Evolutionary conservation across 768 basidiomycete genomes (phyloP), one percentile per base, ranked within the genome.

Genomic region (Austroboletus eburneus): DNA sequence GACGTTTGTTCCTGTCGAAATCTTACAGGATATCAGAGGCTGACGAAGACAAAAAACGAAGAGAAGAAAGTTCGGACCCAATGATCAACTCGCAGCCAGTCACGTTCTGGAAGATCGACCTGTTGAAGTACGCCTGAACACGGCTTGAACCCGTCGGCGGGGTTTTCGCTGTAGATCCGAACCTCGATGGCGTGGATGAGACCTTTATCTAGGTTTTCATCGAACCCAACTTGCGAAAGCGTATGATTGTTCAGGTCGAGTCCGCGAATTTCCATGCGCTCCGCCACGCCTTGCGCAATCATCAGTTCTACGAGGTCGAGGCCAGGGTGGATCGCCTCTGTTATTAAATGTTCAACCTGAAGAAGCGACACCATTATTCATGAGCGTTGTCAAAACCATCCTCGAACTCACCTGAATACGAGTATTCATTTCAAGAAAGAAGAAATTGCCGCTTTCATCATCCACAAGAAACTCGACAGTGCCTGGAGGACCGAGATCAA

Each of bases 381-480:
- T 25, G 5, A 16, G n/a, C 27, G 9, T 12, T n/a, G 39, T 39
- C 13, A 16, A 2, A 16, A 0, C 41, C 3, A 32, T 18, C 9
- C 7, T 27, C 13, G 8, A 33, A 32, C 56, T 42, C 43, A 72
- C 79, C 57, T 83, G 81, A 37, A 84, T 75, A 9, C 83, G 72
- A 0, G 81, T 80, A 50, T 87, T 86, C 77, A 86, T 80, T 60
- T 87, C 84, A 12, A 87, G 69, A 49, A 86, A 87, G 66, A 72
- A 85, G 64, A 82, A 84, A 1, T 69, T 55, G 0, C 70, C 74
- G 1, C 76, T 76, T 0, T 64, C 45, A 36, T 80, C 72, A 51
- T 81, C 75, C 6, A 82, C 78, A 5, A 85, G 67, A 57, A 81
- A 86, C 56, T 87, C 85, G 14, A 86, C 75, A 0, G 83, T 86